Conservation (phyloP, 805 yeast species). For the Saitoella complicata region DNA sequence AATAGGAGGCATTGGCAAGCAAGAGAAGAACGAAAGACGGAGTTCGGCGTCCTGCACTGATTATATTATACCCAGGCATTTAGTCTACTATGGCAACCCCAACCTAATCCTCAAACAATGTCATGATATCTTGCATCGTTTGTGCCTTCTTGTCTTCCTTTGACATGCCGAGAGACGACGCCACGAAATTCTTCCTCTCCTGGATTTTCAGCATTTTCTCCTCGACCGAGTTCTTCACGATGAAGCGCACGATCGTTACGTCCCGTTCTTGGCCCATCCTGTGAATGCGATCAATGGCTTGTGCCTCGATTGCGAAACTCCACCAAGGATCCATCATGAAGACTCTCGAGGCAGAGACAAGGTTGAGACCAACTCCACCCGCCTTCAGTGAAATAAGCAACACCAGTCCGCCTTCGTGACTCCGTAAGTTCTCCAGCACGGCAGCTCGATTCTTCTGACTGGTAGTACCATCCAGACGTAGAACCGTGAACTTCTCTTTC, state of each 20-base stretch:
- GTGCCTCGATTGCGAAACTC: slow-evolving; percentile 49
- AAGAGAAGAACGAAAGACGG: too few species aligned
- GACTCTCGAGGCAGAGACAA: slow-evolving; percentile 72
- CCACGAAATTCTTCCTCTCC: slow-evolving; percentile 42
- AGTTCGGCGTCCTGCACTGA: too few species aligned
- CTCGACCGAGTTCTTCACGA: slow-evolving; percentile 69
- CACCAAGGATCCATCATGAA: slow-evolving; percentile 96
- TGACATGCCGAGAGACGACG: slow-evolving; percentile 19
- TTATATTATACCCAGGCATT: too few species aligned
- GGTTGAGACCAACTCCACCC: slow-evolving; percentile 85
- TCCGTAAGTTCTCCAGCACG: slow-evolving; percentile 41
- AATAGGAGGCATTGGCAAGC: too few species aligned
- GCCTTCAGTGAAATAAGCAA: slow-evolving; percentile 68
- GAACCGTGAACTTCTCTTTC: slow-evolving; percentile 33
- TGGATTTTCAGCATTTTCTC: slow-evolving; percentile 79
- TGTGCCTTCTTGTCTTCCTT: slow-evolving; percentile 21
- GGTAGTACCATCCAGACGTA: slow-evolving; percentile 73
- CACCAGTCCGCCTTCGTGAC: slow-evolving; percentile 27
- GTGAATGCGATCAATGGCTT: slow-evolving; percentile 45
- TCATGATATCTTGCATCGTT: slow-evolving; percentile 20
- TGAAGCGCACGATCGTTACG: slow-evolving; percentile 65
- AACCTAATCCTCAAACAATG: slow-evolving; percentile 16
- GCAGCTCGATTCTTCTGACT: slow-evolving; percentile 46
- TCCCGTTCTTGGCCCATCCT: slow-evolving; percentile 64
- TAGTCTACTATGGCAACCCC: too few species aligned